Base-by-base conservation (phyloP, 176 grass and related monocot species). In the Eragrostis nindensis region DNA sequence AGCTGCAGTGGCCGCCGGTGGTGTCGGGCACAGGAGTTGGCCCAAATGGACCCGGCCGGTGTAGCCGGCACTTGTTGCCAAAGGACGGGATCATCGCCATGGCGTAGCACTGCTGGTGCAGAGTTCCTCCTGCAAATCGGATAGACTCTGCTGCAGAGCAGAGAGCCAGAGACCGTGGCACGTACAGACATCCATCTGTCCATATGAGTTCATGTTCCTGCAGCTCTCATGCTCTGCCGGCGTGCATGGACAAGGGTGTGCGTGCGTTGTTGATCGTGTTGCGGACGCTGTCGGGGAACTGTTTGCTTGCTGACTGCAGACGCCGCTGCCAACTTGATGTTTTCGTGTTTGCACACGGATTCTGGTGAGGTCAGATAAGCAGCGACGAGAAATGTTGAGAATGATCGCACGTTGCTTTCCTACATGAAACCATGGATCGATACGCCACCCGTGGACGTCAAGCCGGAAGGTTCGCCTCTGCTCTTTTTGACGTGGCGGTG, bases 331-430 rank as follows among this genome's bases (percentile, higher is more conserved):
- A 44, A 10, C 7, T 36, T 8, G 64, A 22, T 10, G 11, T 52
- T 26, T 69, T 80, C 39, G 52, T 74, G 25, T 49, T 4, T 32
- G 5, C 15, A 1, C 49, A 55, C 1, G 30, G 27, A 54, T 15
- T 36, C 50, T 73, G 47, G 13, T 53, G 15, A 30, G 32, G 6
- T n/a, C n/a, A n/a, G n/a, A n/a, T 17, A 2, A 24, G 68, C 7
- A 18, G 12, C 7, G 17, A 21, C n/a, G 26, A 25, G 55, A 61
- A 70, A 78, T 15, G 43, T n/a, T 67, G 13, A n/a, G n/a, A 17
- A 7, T 3, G 67, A 73, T 54, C 75, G 5, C 36, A 0, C 60
- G 69, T 74, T 55, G 69, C 62, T 80, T 73, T 86, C 84, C 75
- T 24, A 30, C 57, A 79, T 40, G 66, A 74, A 27, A 26, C 27